Base-by-base conservation (phyloP, 2,329 filamentous ascomycete species). In the Calycina herbarum region DNA sequence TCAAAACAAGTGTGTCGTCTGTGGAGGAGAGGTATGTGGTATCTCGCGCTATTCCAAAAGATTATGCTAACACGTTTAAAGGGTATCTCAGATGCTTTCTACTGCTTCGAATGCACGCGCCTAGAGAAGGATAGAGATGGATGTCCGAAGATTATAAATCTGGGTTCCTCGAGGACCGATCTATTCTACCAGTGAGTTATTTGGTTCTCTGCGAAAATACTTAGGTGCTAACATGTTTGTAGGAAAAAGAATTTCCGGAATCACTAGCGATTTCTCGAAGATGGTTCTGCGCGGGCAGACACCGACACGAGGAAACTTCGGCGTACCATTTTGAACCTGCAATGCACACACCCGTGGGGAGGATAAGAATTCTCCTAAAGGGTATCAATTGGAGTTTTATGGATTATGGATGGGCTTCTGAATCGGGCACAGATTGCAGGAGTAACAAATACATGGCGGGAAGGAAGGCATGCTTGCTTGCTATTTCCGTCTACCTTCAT, bases 1-100 rank as follows among this genome's bases (percentile, higher is more conserved):
- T 83, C 95, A 98, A 82, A 99, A 99, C 83, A 99, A 99, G 80
- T 99, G 95, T 78, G 93, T 99, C 72, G 95, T 99, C 56, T 99
- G 95, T 80, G 95, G 95, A 78, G 95, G 95, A 73, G 95, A 98
- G 74, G 71, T 72, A 68, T 63, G 65, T 66, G 57, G 20, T 3
- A 6, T 48, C 10, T 11, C 24, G 11, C 3, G 1, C 29, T 10
- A n/a, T 31, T 54, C 40, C 1, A 5, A 13, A 48, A 27, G 38
- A 5, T 27, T 59, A 51, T 73, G 61, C 63, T 59, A 17, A 56
- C 6, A 51, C 1, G 13, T 58, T 35, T 40, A n/a, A 54, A 78
- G 81, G 95, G 95, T 35, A 99, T 99, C 78, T 95, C 91, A 40
- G 95, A 99, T 78, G 95, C 95, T 60, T 98, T 98, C 80, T 99